phyloP scores from a whole-genome alignment of 2,329 filamentous ascomycete genomes.

The Xylaria digitata region DNA sequence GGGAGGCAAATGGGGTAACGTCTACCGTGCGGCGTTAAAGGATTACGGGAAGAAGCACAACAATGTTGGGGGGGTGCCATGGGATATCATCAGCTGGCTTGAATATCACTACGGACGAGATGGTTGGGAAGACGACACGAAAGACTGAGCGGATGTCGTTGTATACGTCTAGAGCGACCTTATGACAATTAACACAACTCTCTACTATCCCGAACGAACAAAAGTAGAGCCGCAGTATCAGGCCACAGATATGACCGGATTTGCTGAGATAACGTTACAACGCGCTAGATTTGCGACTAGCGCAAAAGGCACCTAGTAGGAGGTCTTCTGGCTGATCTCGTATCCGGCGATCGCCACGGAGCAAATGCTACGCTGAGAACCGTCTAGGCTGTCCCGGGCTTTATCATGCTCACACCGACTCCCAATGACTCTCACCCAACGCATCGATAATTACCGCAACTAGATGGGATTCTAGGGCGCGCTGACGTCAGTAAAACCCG shows the following conservation, averaged over 20 bases:
- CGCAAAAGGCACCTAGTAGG: too few species aligned
- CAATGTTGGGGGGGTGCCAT: neutral
- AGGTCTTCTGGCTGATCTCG: constrained; percentile 7
- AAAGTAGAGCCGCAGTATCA: neutral
- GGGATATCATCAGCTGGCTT: neutral
- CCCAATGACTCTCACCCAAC: neutral
- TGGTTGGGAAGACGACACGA: neutral
- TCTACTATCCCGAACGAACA: neutral
- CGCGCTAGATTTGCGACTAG: neutral
- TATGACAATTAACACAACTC: neutral
- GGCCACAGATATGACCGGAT: neutral
- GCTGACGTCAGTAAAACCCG: constrained; percentile 6
- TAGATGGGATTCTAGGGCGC: neutral
- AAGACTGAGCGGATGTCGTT: neutral
- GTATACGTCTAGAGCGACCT: too few species aligned
- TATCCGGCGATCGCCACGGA: constrained; percentile 6
- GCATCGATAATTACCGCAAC: neutral
- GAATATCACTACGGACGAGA: neutral
- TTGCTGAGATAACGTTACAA: neutral
- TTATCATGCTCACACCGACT: neutral
- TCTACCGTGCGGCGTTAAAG: neutral
- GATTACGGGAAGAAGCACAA: neutral
- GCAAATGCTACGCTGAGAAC: constrained; percentile 11
- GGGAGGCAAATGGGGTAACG: neutral
- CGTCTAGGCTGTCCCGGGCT: constrained; percentile 7